phyloP scores from a whole-genome alignment of 805 yeast genomes.

The Ogataea minuta region DNA sequence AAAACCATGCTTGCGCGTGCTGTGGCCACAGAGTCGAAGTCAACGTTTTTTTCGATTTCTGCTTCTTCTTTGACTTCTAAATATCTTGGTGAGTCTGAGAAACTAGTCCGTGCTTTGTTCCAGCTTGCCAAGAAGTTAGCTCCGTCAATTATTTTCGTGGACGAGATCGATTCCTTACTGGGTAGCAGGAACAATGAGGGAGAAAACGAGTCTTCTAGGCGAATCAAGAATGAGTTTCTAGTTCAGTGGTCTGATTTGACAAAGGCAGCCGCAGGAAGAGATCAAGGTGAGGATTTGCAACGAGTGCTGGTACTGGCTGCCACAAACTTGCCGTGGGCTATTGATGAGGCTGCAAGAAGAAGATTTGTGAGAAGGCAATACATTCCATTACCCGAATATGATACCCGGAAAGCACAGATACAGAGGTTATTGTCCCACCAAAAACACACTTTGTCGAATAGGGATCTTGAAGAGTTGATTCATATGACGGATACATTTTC shows the following conservation, averaged over 20 bases:
- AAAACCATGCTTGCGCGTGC: constrained; percentile 97
- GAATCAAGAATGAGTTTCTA: constrained; percentile 89
- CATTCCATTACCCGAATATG: constrained; percentile 89
- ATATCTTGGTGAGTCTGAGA: constrained; percentile 90
- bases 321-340: constrained; percentile 94
- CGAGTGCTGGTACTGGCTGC: constrained; percentile 92
- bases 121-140: constrained; percentile 79
- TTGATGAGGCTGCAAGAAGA: constrained; percentile 95
- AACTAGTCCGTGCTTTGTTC: constrained; percentile 85
- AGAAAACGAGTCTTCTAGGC: constrained; percentile 78
- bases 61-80: constrained; percentile 89
- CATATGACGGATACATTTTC: constrained; percentile 65
- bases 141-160: constrained; percentile 92
- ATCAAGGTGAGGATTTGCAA: constrained; percentile 47
- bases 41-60: constrained; percentile 88
- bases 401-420: constrained; percentile 74
- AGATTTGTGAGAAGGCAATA: constrained; percentile 89
- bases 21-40: constrained; percentile 91
- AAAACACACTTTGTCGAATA: constrained; percentile 62
- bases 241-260: constrained; percentile 94
- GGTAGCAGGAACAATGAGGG: constrained; percentile 73
- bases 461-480: constrained; percentile 60
- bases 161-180: constrained; percentile 89
- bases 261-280: constrained; percentile 79
- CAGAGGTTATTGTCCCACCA: constrained; percentile 66